A percentile compares a stretch with the other conserved stretches of the same genome.
phyloP scores from a whole-genome alignment of 805 yeast genomes.

The Lipomyces anomalus region DNA sequence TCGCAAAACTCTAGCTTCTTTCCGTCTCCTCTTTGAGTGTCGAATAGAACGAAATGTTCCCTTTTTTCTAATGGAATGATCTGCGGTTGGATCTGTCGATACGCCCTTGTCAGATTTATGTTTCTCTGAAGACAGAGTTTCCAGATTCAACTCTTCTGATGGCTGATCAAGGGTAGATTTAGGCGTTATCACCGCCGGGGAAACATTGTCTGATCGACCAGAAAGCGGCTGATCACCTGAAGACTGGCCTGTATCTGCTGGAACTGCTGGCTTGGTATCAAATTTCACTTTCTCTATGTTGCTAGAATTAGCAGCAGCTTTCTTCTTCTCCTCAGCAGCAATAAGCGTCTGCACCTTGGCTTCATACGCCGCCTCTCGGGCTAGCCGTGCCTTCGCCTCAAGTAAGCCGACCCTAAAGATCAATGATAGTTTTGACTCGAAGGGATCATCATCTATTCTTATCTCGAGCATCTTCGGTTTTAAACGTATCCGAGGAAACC shows the following conservation, averaged over 20 bases:
- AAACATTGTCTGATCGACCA: neutral
- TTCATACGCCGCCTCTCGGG: slow-evolving; percentile 44
- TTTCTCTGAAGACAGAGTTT: too few species aligned
- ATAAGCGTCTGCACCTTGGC: slow-evolving; percentile 28
- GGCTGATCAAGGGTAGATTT: too few species aligned
- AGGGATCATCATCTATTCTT: slow-evolving; percentile 81
- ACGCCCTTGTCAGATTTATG: neutral
- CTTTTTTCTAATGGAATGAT: neutral
- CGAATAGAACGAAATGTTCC: slow-evolving; percentile 11
- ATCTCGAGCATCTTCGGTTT: slow-evolving; percentile 53
- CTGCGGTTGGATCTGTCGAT: neutral
- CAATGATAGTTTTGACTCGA: slow-evolving; percentile 66
- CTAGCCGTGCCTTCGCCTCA: slow-evolving; percentile 52
- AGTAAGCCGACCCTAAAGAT: slow-evolving; percentile 56
- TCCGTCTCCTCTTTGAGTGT: slow-evolving; percentile 1
- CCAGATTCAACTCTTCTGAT: too few species aligned
- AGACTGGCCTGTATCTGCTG: neutral
- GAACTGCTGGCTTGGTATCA: too few species aligned
- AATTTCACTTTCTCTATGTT: too few species aligned
- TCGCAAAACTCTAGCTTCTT: slow-evolving; percentile 6
- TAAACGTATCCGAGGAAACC: slow-evolving; percentile 45
- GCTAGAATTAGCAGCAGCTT: neutral
- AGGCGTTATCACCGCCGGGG: neutral
- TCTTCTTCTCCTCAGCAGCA: slow-evolving; percentile 7
- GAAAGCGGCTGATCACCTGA: neutral